Evolutionary conservation across 2,329 filamentous ascomycete species (phyloP).

Genomic region (Piedraia hortae): DNA sequence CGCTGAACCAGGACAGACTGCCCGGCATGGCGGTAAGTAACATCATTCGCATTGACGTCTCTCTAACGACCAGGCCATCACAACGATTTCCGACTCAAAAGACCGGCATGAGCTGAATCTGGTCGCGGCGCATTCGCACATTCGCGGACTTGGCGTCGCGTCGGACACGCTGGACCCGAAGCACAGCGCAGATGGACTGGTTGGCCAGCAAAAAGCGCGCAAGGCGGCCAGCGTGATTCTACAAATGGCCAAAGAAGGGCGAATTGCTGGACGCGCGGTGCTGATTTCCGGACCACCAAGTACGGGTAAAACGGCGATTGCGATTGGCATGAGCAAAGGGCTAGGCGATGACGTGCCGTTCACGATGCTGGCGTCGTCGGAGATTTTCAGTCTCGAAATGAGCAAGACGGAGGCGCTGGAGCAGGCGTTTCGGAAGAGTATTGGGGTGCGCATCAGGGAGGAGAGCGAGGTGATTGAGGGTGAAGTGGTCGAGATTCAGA

Average conservation of each 20-base stretch:
- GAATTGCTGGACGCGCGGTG: conserved; percentile 85
- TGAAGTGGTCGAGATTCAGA: conserved; percentile 96
- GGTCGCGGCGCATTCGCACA: conserved; percentile 94
- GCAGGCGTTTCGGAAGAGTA: conserved; percentile 96
- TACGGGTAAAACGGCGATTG: conserved; percentile 94
- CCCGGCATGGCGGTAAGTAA: background rate
- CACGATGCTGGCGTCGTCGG: conserved; percentile 79
- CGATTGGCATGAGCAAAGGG: conserved; percentile 95
- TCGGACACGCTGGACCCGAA: conserved; percentile 71
- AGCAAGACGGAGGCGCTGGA: conserved; percentile 96
- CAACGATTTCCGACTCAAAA: conserved; percentile 79
- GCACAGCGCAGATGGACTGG: conserved; percentile 63
- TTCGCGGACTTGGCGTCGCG: conserved; percentile 84
- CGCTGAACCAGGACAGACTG: no score
- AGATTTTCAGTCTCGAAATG: conserved; percentile 98
- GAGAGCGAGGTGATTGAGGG: conserved; percentile 98
- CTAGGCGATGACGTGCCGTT: conserved; percentile 86
- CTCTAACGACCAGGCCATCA: conserved; percentile 33
- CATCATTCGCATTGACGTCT: conserved; percentile 1
- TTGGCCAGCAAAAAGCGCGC: conserved; percentile 85
- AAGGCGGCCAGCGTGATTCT: conserved; percentile 90
- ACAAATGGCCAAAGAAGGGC: conserved; percentile 97
- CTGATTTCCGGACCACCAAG: conserved; percentile 87
- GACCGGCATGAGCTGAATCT: conserved; percentile 91
- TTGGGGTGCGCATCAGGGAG: conserved; percentile 93